phyloP scores from a whole-genome alignment of 192 early-diverging fungal genomes.

The Funneliformis mosseae region DNA sequence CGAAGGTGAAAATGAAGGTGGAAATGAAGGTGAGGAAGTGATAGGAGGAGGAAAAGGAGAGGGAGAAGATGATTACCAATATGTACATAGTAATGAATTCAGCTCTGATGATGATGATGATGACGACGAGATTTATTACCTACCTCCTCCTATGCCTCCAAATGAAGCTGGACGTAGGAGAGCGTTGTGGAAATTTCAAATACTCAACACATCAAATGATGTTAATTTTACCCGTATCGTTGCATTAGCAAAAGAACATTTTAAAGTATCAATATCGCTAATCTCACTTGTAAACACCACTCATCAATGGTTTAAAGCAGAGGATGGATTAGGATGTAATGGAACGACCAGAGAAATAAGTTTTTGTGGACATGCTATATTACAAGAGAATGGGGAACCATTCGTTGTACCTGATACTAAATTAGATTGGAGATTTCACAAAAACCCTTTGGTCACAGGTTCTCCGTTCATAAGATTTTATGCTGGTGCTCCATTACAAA shows the following conservation, averaged over 20 bases:
- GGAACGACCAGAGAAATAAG: slow-evolving; percentile 30
- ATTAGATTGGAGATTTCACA: slow-evolving; percentile 53
- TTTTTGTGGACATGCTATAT: slow-evolving; percentile 42
- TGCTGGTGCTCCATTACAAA: slow-evolving; percentile 46
- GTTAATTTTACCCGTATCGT: slow-evolving; percentile 37
- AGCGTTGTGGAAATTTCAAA: slow-evolving; percentile 26
- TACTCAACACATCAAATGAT: slow-evolving; percentile 30
- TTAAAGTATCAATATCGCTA: slow-evolving; percentile 20
- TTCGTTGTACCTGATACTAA: slow-evolving; percentile 40
- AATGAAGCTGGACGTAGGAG: slow-evolving; percentile 17
- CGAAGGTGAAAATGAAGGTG: neutral
- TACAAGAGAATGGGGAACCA: slow-evolving; percentile 39
- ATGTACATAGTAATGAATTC: neutral
- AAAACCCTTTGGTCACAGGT: slow-evolving; percentile 45
- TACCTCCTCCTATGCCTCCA: slow-evolving; percentile 7
- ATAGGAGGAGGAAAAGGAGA: no score
- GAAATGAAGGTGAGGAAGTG: neutral
- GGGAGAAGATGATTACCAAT: neutral
- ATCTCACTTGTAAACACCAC: slow-evolving; percentile 28
- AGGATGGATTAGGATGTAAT: slow-evolving; percentile 14
- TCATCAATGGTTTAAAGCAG: slow-evolving; percentile 34
- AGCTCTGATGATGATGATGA: neutral
- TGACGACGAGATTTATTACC: neutral
- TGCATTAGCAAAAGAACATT: slow-evolving; percentile 7
- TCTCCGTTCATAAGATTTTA: slow-evolving; percentile 51